These are phyloP conservation scores for Argentina anserina DNA, from an alignment of 306 rosid species.

Conservation along the genomic window DNA sequence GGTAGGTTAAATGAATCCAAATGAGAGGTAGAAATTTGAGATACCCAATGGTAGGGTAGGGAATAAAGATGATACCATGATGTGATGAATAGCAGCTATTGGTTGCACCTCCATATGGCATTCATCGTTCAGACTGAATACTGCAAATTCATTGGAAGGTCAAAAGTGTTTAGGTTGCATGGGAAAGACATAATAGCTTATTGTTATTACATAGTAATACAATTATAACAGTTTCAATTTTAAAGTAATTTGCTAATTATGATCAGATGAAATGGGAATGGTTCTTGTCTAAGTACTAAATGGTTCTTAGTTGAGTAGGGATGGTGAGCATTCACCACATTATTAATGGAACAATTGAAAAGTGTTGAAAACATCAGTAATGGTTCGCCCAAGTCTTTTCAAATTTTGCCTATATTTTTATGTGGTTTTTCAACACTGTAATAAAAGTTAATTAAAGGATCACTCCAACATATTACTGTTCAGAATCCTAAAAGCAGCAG, in stretches of 20 bases:
- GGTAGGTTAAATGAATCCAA: not conserved
- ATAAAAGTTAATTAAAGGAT: not conserved
- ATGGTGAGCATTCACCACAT: not conserved
- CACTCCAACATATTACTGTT: not conserved
- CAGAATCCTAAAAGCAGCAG: not conserved
- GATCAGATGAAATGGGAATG: not conserved
- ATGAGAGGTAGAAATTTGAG: not conserved
- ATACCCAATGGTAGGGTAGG: slow-evolving; percentile 5
- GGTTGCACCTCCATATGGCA: not conserved
- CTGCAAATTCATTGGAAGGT: slow-evolving; percentile 1
- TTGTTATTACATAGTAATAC: not conserved
- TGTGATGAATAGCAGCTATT: slow-evolving; percentile 19
- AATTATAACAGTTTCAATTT: not conserved
- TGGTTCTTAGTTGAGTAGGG: not conserved
- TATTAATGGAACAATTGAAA: not conserved
- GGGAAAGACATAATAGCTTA: slow-evolving; percentile 3
- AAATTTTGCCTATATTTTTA: not conserved
- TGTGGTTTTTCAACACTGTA: not conserved
- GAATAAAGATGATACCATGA: slow-evolving; percentile 1
- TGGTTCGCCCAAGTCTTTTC: not conserved
- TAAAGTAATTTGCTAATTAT: not conserved
- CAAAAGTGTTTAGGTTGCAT: not conserved
- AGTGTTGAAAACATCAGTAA: slow-evolving; percentile 3
- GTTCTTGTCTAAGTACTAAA: not conserved
- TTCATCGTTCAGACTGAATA: not conserved